phyloP scores from a whole-genome alignment of 441 rosid species.

The Arabidopsis lyrata region DNA sequence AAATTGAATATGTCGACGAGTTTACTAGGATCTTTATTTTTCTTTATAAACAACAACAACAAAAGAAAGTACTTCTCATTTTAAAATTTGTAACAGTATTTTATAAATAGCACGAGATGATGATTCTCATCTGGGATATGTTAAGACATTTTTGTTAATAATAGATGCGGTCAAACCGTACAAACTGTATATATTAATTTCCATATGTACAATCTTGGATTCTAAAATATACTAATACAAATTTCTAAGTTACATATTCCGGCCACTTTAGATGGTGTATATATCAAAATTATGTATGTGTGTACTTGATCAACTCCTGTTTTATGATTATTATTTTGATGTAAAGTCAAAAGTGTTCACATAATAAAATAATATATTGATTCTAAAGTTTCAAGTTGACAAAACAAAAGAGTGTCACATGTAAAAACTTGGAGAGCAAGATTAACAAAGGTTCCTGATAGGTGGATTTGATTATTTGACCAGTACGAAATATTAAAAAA shows the following conservation, averaged over 20 bases:
- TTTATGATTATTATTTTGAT: slow-evolving; percentile 4
- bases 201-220: too few relatives aligned
- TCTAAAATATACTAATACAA: too few relatives aligned
- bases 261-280: too few relatives aligned
- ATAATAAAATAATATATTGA: neutral
- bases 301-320: slow-evolving; percentile 28
- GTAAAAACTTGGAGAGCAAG: slow-evolving; percentile 41
- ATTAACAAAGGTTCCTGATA: slow-evolving; percentile 32
- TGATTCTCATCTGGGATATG: neutral
- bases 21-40: neutral
- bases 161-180: neutral
- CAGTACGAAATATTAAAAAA: neutral
- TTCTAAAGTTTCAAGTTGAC: slow-evolving; percentile 37
- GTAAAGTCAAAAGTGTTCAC: slow-evolving; percentile 28
- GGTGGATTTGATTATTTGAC: slow-evolving; percentile 25
- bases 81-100: neutral
- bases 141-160: neutral
- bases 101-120: neutral
- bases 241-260: too few relatives aligned
- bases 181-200: neutral
- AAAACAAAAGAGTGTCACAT: neutral
- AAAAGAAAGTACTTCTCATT: neutral
- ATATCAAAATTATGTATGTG: neutral
- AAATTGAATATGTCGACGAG: neutral
- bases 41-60: neutral